These are phyloP conservation scores for Aspergillus sp. DNA, from an alignment of 2,329 filamentous ascomycete genomes.

Conservation along the genomic window DNA sequence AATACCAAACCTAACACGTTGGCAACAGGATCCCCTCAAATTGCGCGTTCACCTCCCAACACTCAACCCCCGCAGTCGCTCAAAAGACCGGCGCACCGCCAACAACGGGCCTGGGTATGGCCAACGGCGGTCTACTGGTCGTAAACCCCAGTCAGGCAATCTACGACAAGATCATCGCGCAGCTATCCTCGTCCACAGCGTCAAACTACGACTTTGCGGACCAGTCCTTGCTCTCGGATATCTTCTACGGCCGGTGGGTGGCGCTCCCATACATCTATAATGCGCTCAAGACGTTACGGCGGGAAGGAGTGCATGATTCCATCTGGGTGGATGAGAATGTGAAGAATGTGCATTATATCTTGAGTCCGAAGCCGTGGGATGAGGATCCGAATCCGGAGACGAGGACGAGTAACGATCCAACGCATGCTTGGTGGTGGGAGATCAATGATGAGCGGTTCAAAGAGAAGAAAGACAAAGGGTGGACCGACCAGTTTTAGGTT, in stretches of 20 bases:
- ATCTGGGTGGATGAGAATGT: constrained; percentile 66
- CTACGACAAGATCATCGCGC: constrained; percentile 57
- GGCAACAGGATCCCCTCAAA: constrained; percentile 56
- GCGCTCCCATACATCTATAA: constrained; percentile 66
- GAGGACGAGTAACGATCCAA: constrained; percentile 49
- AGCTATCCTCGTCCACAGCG: constrained; percentile 38
- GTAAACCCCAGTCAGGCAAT: constrained; percentile 60
- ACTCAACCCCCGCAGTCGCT: constrained; percentile 37
- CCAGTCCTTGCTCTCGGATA: constrained; percentile 14
- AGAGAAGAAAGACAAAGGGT: constrained; percentile 46
- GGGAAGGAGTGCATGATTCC: constrained; percentile 58
- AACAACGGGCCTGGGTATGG: constrained; percentile 59
- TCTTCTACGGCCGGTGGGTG: constrained; percentile 41
- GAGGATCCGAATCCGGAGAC: constrained; percentile 38
- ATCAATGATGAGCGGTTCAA: constrained; percentile 54
- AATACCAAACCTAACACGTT: background rate
- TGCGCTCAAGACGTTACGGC: constrained; percentile 61
- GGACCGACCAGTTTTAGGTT: background rate
- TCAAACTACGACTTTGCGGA: constrained; percentile 14
- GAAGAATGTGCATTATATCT: constrained; percentile 67
- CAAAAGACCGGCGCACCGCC: constrained; percentile 52
- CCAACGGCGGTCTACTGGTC: constrained; percentile 65
- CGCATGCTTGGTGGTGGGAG: constrained; percentile 63
- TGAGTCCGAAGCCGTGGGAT: constrained; percentile 68
- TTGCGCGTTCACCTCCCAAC: constrained; percentile 66